Evolutionary conservation across 352 stramenopile genomes (phyloP), one percentile per base, ranked within the genome.

Genomic region (Vaucheria bursata): DNA sequence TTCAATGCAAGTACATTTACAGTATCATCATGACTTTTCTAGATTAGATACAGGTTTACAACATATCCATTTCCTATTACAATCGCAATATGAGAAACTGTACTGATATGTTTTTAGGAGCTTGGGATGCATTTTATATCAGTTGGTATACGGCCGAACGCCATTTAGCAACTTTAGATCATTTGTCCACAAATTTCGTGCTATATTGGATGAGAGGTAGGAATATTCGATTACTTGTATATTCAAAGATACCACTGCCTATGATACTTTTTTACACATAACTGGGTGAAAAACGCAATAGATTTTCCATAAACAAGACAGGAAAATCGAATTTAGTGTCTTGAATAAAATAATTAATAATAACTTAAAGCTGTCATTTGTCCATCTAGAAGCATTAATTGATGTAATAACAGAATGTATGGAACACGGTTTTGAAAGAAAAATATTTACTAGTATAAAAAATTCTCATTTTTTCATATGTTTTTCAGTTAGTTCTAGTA

Each of bases 81-180:
- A 25, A 59, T 25, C 45, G 45, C 45, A 12, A 25, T 59, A 25
- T 59, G 12, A 25, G 12, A 18, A 25, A 12, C 12, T 25, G 45
- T 25, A 59, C 25, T 12, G 12, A 59, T 59, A 25, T 59, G 25
- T 59, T 25, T 25, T 12, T 25, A 59, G 45, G 45, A 81, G 76
- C 34, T 84, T 97, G 0, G 93, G 93, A 25, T 97, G 93, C 83
- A 97, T 97, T 81, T 83, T 97, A 72, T 97, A 97, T 79, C 92
- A 96, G 83, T 91, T 97, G 74, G 89, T 97, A 38, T 97, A 97
- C 66, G 73, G 73, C 0, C 90, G 92, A 64, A 91, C 92, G 0
- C 92, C 92, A 5, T 97, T 96, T 74, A 89, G 87, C 1, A 85
- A 93, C 33, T 85, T 95, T 1, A 92, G 85, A n/a, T n/a, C n/a